Conservation (phyloP, 805 yeast species). For the Zygosaccharomyces pseudorouxii region DNA sequence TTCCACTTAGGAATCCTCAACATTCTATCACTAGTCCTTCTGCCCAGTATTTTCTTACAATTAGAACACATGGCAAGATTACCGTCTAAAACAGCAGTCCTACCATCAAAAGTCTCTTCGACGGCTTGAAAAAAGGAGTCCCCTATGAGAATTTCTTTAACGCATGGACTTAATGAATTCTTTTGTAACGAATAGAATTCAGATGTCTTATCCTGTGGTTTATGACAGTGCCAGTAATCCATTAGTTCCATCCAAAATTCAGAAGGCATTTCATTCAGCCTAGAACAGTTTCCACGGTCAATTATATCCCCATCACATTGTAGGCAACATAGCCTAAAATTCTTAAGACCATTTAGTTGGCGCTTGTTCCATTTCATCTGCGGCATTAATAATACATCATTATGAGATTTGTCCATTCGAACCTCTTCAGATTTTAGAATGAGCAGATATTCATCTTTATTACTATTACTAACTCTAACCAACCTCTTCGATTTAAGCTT, state of each 20-base stretch:
- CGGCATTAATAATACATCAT: constrained; percentile 14
- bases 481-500: background rate
- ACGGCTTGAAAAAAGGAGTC: constrained; percentile 22
- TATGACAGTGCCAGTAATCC: constrained; percentile 98
- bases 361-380: constrained; percentile 27
- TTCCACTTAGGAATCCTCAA: constrained; percentile 29
- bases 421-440: constrained; percentile 11
- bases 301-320: constrained; percentile 14
- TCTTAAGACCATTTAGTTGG: constrained; percentile 9
- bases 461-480: background rate
- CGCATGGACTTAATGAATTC: constrained; percentile 24
- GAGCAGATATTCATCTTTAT: constrained; percentile 3
- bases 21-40: constrained; percentile 15
- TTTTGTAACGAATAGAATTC: constrained; percentile 13
- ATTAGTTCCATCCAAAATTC: constrained; percentile 91
- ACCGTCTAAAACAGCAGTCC: background rate
- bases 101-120: constrained; percentile 12
- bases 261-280: constrained; percentile 66
- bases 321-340: constrained; percentile 16
- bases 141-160: constrained; percentile 27
- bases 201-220: constrained; percentile 41
- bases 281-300: constrained; percentile 15
- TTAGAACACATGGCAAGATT: constrained; percentile 13
- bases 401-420: constrained; percentile 9
- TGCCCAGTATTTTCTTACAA: constrained; percentile 24